Base-by-base conservation (phyloP, 2,329 filamentous ascomycete species). In the Teratosphaeriaceae sp. region DNA sequence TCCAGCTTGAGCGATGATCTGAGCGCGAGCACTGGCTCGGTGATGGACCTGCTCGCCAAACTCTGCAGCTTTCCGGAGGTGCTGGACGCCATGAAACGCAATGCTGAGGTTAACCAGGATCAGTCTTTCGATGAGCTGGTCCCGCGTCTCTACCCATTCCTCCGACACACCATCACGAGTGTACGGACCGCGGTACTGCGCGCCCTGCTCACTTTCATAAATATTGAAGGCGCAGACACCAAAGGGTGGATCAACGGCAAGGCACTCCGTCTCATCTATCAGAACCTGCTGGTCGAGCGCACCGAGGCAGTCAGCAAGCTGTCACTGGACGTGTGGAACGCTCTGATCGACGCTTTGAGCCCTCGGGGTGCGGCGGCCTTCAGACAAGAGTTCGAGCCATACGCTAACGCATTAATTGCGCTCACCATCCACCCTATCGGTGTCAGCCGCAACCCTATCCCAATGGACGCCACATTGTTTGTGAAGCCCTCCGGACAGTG, bases 21-120 rank as follows among this genome's bases (percentile, higher is more conserved):
- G 15, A 97, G 89, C 63, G 92, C 92, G 3, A 97, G 92, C 63
- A 98, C 94, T 8, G 92, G 92, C 37, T 94, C 88, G 44, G 94
- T 98, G 42, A 98, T 98, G 94, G 94, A 98, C 63, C 77, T 98
- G 30, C 75, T 98, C 15, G 92, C 94, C 12, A 97, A 92, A 47
- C 79, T 98, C 2, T 98, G 92, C 69, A 85, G 88, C 50, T 98
- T 96, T 69, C 86, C 86, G 0, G 80, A 95, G 67, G 90, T 97
- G 6, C 70, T 98, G 23, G 81, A 90, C 47, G 85, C 90, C 12
- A 98, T 98, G 92, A 94, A 94, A 66, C 71, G 73, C 22, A 95
- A 94, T 43, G 90, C 90, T 6, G 79, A 80, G 6, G 75, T 84
- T 56, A 85, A 96, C 57, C 78, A 87, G 11, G 84, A 89, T 54